phyloP scores from a whole-genome alignment of 164 flowering plant species.

The Tetracentron sinense region DNA sequence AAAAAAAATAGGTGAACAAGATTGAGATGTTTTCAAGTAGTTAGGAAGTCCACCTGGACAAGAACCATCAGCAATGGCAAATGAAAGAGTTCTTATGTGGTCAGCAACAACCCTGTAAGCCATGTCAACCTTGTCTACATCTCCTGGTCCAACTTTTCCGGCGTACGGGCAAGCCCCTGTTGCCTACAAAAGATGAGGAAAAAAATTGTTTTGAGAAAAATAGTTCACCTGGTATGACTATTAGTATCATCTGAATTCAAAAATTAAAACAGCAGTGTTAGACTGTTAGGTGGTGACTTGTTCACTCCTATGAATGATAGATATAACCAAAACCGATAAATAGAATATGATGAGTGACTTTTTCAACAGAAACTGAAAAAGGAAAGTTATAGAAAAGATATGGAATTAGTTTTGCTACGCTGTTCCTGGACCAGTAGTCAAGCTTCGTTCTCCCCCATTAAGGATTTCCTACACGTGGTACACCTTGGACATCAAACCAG shows the following conservation, averaged over 20 bases:
- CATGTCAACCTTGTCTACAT: constrained; percentile 87
- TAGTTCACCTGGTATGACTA: not conserved
- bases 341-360: too few relatives aligned
- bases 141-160: constrained; percentile 88
- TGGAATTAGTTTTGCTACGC: too few relatives aligned
- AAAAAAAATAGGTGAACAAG: too few relatives aligned
- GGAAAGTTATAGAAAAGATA: too few relatives aligned
- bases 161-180: constrained; percentile 85
- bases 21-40: not conserved
- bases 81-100: too few relatives aligned
- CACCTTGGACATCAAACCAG: not conserved
- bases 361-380: too few relatives aligned
- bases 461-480: not conserved
- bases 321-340: too few relatives aligned
- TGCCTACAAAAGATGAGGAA: constrained; percentile 39
- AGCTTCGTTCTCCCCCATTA: not conserved
- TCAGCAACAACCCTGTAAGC: constrained; percentile 99
- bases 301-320: too few relatives aligned
- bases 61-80: constrained; percentile 98
- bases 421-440: too few relatives aligned
- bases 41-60: constrained; percentile 67
- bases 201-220: not conserved
- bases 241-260: too few relatives aligned
- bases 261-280: too few relatives aligned
- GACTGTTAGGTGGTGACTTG: too few relatives aligned